Percentiles rank a stretch among this genome's conserved stretches.
Evolutionary conservation across 2,329 filamentous ascomycete genomes (phyloP).

Genomic region (Akanthomyces uredinophilus): DNA sequence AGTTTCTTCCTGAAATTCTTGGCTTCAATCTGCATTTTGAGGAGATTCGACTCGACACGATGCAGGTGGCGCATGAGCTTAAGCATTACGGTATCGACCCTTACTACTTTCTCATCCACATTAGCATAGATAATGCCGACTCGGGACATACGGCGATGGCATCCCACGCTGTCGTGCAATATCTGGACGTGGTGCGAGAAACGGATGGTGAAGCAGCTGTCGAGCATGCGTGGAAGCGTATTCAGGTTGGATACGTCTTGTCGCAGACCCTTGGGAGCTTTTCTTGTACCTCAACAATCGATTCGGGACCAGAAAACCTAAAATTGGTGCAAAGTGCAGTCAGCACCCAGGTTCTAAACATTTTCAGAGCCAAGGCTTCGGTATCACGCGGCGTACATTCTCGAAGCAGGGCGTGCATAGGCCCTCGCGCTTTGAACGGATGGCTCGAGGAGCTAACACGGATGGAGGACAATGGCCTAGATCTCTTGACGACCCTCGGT

Average conservation of each 20-base stretch:
- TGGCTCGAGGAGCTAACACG: neutral
- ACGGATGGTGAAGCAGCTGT: constrained; percentile 17
- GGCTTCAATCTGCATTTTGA: constrained; percentile 48
- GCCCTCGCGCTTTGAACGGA: neutral
- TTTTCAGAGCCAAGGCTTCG: neutral
- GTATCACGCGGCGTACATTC: neutral
- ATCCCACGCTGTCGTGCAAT: constrained; percentile 30
- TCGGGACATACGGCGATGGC: constrained; percentile 45
- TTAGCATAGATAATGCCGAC: constrained; percentile 44
- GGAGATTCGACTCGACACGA: constrained; percentile 27
- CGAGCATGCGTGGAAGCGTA: constrained; percentile 32
- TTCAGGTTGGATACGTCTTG: constrained; percentile 38
- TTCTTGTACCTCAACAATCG: neutral
- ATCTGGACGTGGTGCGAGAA: constrained; percentile 24
- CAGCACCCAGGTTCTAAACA: neutral
- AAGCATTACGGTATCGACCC: constrained; percentile 36
- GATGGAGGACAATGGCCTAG: neutral
- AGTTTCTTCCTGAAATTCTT: constrained; percentile 44
- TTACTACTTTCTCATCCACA: constrained; percentile 44
- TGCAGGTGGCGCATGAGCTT: constrained; percentile 32
- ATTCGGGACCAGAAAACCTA: neutral
- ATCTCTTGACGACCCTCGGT: neutral
- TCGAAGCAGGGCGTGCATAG: neutral
- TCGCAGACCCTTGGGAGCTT: neutral
- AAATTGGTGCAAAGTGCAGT: neutral